Percentiles rank a stretch among this genome's conserved stretches.
These are phyloP conservation scores for Chaetothyriales sp. DNA, from an alignment of 2,329 filamentous ascomycete genomes.

Conservation along the genomic window DNA sequence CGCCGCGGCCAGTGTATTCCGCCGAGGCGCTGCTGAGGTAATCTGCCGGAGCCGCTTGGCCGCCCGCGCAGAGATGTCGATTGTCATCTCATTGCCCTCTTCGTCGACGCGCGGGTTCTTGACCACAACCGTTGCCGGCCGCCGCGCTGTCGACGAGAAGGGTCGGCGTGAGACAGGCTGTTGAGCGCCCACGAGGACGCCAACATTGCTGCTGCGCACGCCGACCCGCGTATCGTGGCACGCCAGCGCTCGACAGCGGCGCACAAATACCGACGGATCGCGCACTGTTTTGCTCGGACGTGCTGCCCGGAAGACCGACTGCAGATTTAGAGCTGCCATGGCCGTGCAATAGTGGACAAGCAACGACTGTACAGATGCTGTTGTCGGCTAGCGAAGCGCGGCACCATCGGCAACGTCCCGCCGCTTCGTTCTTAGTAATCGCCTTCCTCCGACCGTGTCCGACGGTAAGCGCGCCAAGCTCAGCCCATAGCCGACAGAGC, in stretches of 20 bases:
- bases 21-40: slow-evolving; percentile 46
- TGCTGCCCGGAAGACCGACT: not conserved
- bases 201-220: not conserved
- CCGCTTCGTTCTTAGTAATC: too few relatives aligned
- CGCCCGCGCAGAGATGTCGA: slow-evolving; percentile 74
- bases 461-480: too few relatives aligned
- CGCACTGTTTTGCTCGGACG: not conserved
- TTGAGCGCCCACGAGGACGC: too few relatives aligned
- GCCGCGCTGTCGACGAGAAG: slow-evolving; percentile 25
- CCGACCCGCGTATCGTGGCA: too few relatives aligned
- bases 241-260: not conserved
- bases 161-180: slow-evolving; percentile 2
- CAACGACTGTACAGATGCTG: too few relatives aligned
- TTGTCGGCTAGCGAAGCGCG: not conserved
- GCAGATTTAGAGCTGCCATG: not conserved
- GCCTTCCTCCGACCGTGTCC: too few relatives aligned
- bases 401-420: not conserved
- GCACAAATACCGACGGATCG: not conserved
- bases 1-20: slow-evolving; percentile 29
- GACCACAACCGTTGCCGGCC: slow-evolving; percentile 30
- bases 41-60: slow-evolving; percentile 68
- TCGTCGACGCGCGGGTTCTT: slow-evolving; percentile 67
- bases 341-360: not conserved
- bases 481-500: too few relatives aligned
- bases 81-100: slow-evolving; percentile 66